A percentile compares a stretch with the other conserved stretches of the same genome.
Conservation (phyloP, 345 rosid genomes). For the Eucalyptus coolabah region DNA sequence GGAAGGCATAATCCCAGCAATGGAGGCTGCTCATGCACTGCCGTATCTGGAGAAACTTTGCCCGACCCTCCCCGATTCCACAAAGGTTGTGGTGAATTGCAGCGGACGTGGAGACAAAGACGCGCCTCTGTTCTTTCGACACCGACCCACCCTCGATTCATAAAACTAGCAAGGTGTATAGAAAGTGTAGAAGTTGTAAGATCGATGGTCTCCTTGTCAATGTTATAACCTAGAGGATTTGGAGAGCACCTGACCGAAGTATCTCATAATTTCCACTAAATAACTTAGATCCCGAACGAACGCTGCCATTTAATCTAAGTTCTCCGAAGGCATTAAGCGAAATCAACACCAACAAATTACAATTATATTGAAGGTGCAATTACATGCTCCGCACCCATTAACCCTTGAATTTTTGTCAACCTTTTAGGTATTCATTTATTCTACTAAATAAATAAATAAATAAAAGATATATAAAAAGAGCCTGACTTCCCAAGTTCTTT, state of each 20-base stretch:
- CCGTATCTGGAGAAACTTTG: conserved; percentile 63
- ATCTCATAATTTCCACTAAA: background rate
- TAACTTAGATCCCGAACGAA: background rate
- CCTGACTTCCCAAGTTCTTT: too few species aligned
- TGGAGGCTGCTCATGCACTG: conserved; percentile 73
- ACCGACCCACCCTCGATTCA: background rate
- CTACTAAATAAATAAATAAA: too few species aligned
- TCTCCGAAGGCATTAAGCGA: background rate
- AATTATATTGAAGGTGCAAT: background rate
- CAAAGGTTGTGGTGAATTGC: conserved; percentile 54
- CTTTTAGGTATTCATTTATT: too few species aligned
- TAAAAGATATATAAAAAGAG: too few species aligned
- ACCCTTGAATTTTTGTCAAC: too few species aligned
- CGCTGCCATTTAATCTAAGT: background rate
- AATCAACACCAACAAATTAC: background rate
- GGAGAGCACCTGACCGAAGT: background rate
- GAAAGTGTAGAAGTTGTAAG: background rate
- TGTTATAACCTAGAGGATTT: background rate
- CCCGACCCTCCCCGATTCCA: conserved; percentile 32
- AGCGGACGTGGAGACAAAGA: conserved; percentile 86
- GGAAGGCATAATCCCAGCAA: conserved; percentile 74
- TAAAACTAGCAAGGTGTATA: background rate
- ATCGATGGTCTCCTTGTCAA: background rate
- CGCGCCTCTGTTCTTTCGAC: conserved; percentile 4
- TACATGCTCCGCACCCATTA: accelerated